Conservation (phyloP, 2,329 filamentous ascomycete species). For the Aspergillus glaucus region DNA sequence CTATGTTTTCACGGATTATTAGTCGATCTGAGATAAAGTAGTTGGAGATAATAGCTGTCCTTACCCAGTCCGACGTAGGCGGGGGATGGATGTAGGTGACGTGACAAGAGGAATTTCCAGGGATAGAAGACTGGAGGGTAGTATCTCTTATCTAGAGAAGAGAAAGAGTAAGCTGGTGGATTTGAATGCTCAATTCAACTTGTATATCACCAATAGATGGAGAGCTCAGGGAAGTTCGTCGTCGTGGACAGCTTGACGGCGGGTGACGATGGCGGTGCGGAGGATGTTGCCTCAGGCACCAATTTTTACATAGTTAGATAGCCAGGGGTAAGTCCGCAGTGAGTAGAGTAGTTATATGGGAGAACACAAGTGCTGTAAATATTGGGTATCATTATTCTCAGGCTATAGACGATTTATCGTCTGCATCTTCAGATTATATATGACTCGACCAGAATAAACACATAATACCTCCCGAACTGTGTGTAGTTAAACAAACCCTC, state of each 20-base stretch:
- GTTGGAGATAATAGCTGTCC: background rate
- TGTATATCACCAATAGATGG: background rate
- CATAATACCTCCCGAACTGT: background rate
- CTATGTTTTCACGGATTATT: background rate
- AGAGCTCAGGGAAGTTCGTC: background rate
- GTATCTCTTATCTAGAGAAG: background rate
- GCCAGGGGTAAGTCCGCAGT: background rate
- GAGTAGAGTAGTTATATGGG: background rate
- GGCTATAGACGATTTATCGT: background rate
- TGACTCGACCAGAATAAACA: background rate
- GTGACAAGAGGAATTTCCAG: background rate
- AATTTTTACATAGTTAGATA: background rate
- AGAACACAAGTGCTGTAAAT: background rate
- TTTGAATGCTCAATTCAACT: too few species aligned
- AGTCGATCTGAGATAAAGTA: background rate
- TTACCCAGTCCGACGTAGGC: slow-evolving; percentile 3
- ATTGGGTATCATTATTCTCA: background rate
- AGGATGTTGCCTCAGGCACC: slow-evolving; percentile 6
- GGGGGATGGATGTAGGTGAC: slow-evolving; percentile 3
- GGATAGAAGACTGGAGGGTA: background rate
- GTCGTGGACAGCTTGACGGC: slow-evolving; percentile 1
- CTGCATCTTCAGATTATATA: background rate
- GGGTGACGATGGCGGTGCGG: slow-evolving; percentile 6
- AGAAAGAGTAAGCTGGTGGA: background rate
- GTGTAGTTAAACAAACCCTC: too few species aligned